A percentile compares a stretch with the other conserved stretches of the same genome.
Evolutionary conservation across 192 early-diverging fungal genomes (phyloP).

Genomic region (Oehlia diaphana): DNA sequence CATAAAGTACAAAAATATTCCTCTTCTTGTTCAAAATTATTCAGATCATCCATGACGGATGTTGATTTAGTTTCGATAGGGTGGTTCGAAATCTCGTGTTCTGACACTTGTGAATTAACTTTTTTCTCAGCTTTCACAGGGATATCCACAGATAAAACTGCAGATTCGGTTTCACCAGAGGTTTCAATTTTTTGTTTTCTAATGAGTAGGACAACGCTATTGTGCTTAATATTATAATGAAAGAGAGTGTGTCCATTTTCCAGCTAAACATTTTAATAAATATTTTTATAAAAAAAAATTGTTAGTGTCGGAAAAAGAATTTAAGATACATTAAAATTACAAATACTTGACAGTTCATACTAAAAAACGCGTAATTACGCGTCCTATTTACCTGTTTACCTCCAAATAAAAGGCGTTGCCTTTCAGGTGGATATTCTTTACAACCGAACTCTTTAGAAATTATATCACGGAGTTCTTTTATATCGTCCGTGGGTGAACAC

Average conservation of each 20-base stretch:
- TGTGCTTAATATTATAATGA: constrained; percentile 43
- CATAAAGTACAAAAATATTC: constrained; percentile 42
- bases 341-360: too few species aligned
- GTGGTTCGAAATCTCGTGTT: neutral
- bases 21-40: neutral
- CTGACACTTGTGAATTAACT: neutral
- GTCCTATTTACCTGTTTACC: constrained; percentile 40
- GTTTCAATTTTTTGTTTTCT: constrained; percentile 7
- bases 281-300: neutral
- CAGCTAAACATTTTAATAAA: constrained; percentile 26
- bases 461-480: neutral
- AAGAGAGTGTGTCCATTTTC: constrained; percentile 44
- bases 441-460: constrained; percentile 10
- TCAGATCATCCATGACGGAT: neutral
- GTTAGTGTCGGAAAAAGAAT: neutral
- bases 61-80: neutral
- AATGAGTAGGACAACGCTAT: constrained; percentile 32
- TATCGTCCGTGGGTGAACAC: neutral
- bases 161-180: neutral
- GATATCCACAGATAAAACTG: neutral
- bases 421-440: constrained; percentile 3
- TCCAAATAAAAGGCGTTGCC: constrained; percentile 35
- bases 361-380: neutral
- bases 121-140: neutral
- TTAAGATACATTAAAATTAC: too few species aligned